Percentiles rank a stretch among this genome's conserved stretches.
These are phyloP conservation scores for Cucurbita moschata DNA, from an alignment of 306 rosid species.

Conservation along the genomic window DNA sequence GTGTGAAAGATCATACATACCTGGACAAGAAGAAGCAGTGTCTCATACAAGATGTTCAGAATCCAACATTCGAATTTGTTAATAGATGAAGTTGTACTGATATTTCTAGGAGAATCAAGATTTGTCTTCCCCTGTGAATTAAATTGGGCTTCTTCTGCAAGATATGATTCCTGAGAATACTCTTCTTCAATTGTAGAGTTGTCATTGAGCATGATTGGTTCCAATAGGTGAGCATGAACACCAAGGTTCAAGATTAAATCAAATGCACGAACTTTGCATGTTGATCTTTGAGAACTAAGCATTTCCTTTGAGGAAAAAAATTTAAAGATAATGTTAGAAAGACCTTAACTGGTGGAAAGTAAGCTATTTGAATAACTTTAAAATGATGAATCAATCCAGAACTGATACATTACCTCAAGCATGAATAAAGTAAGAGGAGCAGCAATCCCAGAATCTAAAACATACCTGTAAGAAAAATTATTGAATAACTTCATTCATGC, in stretches of 20 bases:
- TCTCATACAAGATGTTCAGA: constrained; percentile 73
- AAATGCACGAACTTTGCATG: constrained; percentile 86
- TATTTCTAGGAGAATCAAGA: constrained; percentile 31
- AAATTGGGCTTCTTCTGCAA: constrained; percentile 53
- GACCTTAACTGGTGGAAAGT: neutral
- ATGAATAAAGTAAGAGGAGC: constrained; percentile 96
- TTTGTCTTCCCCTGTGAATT: constrained; percentile 40
- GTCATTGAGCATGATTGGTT: constrained; percentile 54
- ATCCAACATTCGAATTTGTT: constrained; percentile 77
- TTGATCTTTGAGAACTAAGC: constrained; percentile 66
- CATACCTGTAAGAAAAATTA: constrained; percentile 61
- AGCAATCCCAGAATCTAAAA: constrained; percentile 73
- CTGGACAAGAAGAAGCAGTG: constrained; percentile 92
- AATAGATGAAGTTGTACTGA: constrained; percentile 45
- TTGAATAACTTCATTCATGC: constrained; percentile 1
- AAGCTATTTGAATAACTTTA: neutral
- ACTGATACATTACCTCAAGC: constrained; percentile 68
- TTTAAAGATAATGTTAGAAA: constrained; percentile 14
- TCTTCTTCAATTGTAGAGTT: constrained; percentile 76
- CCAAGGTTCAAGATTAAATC: constrained; percentile 96
- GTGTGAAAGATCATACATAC: constrained; percentile 23
- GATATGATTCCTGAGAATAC: constrained; percentile 67
- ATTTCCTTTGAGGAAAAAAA: constrained; percentile 51
- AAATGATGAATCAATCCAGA: neutral
- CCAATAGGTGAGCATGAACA: constrained; percentile 94